Evolutionary conservation across 192 early-diverging fungal species (phyloP).

Genomic region (Umbelopsis sp.): DNA sequence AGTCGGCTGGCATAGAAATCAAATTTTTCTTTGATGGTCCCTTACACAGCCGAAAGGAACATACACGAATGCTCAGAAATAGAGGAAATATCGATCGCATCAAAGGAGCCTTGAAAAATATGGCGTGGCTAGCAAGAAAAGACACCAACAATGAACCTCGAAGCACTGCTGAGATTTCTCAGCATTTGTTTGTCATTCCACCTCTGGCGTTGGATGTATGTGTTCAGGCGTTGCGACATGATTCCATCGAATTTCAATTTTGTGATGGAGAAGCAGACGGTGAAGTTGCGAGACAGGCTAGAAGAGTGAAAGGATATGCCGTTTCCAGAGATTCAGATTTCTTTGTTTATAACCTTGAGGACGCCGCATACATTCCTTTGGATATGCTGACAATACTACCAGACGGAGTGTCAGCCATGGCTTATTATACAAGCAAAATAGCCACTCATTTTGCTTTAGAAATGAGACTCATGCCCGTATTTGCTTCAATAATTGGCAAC

Average conservation of each 20-base stretch:
- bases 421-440: conserved; percentile 43
- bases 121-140: conserved; percentile 26
- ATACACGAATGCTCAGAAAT: conserved; percentile 45
- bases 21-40: conserved; percentile 54
- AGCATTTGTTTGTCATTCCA: conserved; percentile 48
- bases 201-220: conserved; percentile 49
- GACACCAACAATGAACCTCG: not conserved
- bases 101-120: conserved; percentile 27
- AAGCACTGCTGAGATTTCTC: conserved; percentile 27
- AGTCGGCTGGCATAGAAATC: conserved; percentile 34
- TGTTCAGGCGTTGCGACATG: conserved; percentile 40
- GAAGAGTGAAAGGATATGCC: conserved; percentile 45
- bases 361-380: conserved; percentile 52
- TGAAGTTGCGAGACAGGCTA: conserved; percentile 41
- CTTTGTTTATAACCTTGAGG: conserved; percentile 46
- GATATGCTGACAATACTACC: conserved; percentile 40
- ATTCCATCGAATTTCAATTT: conserved; percentile 39
- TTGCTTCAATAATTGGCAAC: conserved; percentile 54
- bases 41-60: conserved; percentile 44
- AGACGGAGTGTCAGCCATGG: conserved; percentile 31
- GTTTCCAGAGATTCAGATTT: conserved; percentile 58
- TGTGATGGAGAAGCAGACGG: conserved; percentile 54
- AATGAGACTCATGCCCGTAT: conserved; percentile 42
- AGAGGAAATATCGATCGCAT: conserved; percentile 45
- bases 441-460: conserved; percentile 39